These are phyloP conservation scores for Plantago ovata DNA, from an alignment of 257 asterid species.

Conservation along the genomic window DNA sequence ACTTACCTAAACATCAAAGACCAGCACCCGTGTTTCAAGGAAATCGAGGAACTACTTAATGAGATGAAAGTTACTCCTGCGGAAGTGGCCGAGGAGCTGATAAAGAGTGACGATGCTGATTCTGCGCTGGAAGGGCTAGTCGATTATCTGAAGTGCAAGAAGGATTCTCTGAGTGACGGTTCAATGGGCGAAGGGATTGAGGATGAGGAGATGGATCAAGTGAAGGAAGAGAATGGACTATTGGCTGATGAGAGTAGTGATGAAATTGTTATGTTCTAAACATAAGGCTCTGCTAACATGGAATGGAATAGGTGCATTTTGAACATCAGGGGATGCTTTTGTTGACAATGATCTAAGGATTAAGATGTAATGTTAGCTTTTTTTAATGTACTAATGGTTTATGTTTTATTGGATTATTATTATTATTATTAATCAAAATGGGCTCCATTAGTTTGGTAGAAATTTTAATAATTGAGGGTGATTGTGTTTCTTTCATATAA, in stretches of 20 bases:
- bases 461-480: no score
- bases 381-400: no score
- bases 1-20: constrained; percentile 43
- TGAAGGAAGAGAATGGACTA: neutral
- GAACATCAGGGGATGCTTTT: neutral
- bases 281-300: neutral
- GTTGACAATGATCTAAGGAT: no score
- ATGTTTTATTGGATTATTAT: no score
- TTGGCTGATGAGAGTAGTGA: constrained; percentile 5
- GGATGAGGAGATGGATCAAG: neutral
- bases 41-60: constrained; percentile 40
- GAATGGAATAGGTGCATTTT: neutral
- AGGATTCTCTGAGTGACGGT: neutral
- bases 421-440: no score
- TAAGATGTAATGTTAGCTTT: no score
- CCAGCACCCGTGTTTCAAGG: constrained; percentile 24
- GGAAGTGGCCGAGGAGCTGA: constrained; percentile 69
- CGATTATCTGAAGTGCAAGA: constrained; percentile 39
- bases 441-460: no score
- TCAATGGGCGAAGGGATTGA: constrained; percentile 1
- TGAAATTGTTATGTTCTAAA: neutral
- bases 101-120: constrained; percentile 63
- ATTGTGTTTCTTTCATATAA: no score
- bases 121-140: constrained; percentile 35
- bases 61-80: constrained; percentile 54